Conservation (phyloP, 2,329 filamentous ascomycete species). For the Niveomyces coronatus region DNA sequence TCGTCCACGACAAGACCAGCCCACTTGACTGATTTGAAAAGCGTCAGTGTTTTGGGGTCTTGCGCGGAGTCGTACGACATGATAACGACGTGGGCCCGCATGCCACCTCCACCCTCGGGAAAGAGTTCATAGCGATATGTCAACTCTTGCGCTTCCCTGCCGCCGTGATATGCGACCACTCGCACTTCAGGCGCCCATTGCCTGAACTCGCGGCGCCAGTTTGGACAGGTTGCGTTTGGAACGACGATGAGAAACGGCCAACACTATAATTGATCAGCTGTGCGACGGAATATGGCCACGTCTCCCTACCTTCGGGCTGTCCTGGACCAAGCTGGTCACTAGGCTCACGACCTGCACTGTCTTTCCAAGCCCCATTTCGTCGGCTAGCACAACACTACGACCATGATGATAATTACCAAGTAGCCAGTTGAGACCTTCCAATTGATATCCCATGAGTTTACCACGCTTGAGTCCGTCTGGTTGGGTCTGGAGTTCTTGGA, state of each 20-base stretch:
- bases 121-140: conserved; percentile 81
- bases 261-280: conserved; percentile 32
- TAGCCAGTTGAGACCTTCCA: conserved; percentile 91
- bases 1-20: conserved; percentile 86
- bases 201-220: conserved; percentile 95
- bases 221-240: conserved; percentile 91
- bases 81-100: conserved; percentile 84
- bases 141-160: conserved; percentile 60
- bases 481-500: conserved; percentile 60
- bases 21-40: conserved; percentile 70
- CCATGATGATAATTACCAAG: conserved; percentile 77
- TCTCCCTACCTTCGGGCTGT: conserved; percentile 43
- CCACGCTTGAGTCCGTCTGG: conserved; percentile 66
- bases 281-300: neutral
- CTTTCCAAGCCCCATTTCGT: conserved; percentile 98
- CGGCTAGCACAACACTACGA: conserved; percentile 82
- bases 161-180: conserved; percentile 89
- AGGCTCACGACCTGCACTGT: conserved; percentile 87
- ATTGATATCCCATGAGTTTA: conserved; percentile 84
- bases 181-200: conserved; percentile 79
- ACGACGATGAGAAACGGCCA: conserved; percentile 92
- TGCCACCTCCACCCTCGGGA: conserved; percentile 50
- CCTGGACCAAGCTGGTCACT: conserved; percentile 61
- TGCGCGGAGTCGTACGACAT: conserved; percentile 88
- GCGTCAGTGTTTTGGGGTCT: conserved; percentile 54